phyloP scores from a whole-genome alignment of 768 basidiomycete species.

The Boletus edulis region DNA sequence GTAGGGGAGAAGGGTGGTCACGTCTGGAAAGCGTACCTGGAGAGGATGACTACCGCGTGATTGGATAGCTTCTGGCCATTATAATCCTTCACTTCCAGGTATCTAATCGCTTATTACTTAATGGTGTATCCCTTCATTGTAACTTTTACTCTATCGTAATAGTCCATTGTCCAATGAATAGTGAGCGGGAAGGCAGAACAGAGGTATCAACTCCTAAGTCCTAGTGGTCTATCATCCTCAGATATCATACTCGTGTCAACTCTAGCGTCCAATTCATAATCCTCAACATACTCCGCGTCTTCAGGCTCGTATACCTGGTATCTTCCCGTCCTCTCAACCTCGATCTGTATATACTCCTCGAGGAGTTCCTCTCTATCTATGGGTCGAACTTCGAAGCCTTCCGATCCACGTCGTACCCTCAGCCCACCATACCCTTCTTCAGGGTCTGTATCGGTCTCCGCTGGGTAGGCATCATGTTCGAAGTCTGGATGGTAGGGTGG shows the following conservation, averaged over 20 bases:
- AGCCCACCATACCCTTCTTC: slow-evolving; percentile 35
- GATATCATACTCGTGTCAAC: neutral
- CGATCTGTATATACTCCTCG: slow-evolving; percentile 48
- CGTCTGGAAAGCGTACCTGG: slow-evolving; percentile 69
- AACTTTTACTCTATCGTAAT: slow-evolving; percentile 25
- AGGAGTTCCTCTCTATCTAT: slow-evolving; percentile 65
- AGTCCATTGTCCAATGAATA: slow-evolving; percentile 7
- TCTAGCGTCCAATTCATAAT: slow-evolving; percentile 23
- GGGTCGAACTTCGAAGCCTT: slow-evolving; percentile 74
- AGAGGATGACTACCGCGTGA: slow-evolving; percentile 36
- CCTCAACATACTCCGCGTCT: slow-evolving; percentile 45
- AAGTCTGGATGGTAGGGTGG: slow-evolving; percentile 83
- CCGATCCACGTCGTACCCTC: slow-evolving; percentile 66
- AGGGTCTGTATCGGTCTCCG: slow-evolving; percentile 23
- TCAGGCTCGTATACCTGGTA: slow-evolving; percentile 71
- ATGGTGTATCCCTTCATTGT: slow-evolving; percentile 28
- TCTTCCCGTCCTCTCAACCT: slow-evolving; percentile 54
- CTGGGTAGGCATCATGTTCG: slow-evolving; percentile 30
- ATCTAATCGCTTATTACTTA: slow-evolving; percentile 33
- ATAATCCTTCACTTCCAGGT: slow-evolving; percentile 10
- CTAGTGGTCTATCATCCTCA: slow-evolving; percentile 24
- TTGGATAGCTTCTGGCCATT: slow-evolving; percentile 3
- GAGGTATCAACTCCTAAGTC: slow-evolving; percentile 12
- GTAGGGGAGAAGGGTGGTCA: slow-evolving; percentile 69
- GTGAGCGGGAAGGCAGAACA: neutral